These are phyloP conservation scores for Sclerotinia trifoliorum DNA, from an alignment of 2,329 filamentous ascomycete genomes.

Conservation along the genomic window DNA sequence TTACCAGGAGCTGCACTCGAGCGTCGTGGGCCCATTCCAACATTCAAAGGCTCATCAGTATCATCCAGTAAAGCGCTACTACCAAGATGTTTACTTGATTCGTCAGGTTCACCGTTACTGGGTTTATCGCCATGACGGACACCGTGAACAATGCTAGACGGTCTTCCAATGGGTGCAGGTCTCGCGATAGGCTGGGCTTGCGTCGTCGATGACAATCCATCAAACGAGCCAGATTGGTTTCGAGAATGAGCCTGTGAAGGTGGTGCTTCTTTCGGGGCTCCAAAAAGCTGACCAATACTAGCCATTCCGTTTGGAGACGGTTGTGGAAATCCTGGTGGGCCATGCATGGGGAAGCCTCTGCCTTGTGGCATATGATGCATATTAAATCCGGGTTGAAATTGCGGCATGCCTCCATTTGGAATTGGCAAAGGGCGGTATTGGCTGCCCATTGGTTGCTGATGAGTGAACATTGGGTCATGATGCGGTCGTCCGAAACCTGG, in stretches of 20 bases:
- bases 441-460: conserved; percentile 52
- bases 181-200: conserved; percentile 73
- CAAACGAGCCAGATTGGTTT: conserved; percentile 70
- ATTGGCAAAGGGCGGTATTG: conserved; percentile 55
- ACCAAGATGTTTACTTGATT: conserved; percentile 76
- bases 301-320: conserved; percentile 45
- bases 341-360: conserved; percentile 41
- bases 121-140: conserved; percentile 43
- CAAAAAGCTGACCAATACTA: conserved; percentile 45
- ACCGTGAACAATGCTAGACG: conserved; percentile 67
- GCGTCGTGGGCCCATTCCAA: conserved; percentile 41
- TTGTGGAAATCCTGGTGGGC: conserved; percentile 56
- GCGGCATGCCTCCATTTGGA: conserved; percentile 47
- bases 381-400: conserved; percentile 59
- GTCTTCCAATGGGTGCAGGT: conserved; percentile 84
- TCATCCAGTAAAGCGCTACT: conserved; percentile 87
- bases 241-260: conserved; percentile 64
- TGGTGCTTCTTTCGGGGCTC: conserved; percentile 42
- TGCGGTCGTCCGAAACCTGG: conserved; percentile 47
- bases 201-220: conserved; percentile 50
- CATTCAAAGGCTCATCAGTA: conserved; percentile 54
- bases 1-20: conserved; percentile 37
- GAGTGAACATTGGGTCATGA: conserved; percentile 55
- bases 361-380: conserved; percentile 59
- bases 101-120: conserved; percentile 60